Evolutionary conservation across 1,284 basidiomycete genomes (phyloP).

Genomic region (Papiliotrema flavescens): DNA sequence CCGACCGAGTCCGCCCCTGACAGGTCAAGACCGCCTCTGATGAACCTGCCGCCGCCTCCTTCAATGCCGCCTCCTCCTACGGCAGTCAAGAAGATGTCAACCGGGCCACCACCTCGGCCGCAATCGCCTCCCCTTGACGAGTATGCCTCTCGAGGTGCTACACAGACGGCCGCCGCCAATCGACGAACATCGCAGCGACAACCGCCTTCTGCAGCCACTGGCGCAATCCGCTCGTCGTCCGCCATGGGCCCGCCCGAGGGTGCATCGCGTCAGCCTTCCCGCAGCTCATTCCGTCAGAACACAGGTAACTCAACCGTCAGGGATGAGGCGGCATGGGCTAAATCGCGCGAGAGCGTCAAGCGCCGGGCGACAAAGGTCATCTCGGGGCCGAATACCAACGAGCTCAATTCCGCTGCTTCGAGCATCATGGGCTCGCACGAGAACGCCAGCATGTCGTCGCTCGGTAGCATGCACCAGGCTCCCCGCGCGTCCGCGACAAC

Average conservation of each 20-base stretch:
- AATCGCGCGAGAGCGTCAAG: constrained; percentile 39
- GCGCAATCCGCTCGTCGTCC: constrained; percentile 54
- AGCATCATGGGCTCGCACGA: constrained; percentile 28
- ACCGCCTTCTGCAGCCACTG: constrained; percentile 54
- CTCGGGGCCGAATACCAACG: constrained; percentile 9
- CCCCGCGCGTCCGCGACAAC: constrained; percentile 1
- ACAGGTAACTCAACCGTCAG: constrained; percentile 30
- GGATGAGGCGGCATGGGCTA: constrained; percentile 51
- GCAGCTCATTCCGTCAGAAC: constrained; percentile 63
- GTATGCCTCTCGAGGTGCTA: constrained; percentile 78
- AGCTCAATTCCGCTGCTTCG: constrained; percentile 28
- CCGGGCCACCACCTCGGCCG: constrained; percentile 68
- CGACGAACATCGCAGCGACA: constrained; percentile 48
- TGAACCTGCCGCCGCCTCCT: constrained; percentile 79
- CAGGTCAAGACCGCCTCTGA: constrained; percentile 74
- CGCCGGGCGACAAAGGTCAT: constrained; percentile 29
- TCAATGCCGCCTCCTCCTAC: constrained; percentile 67
- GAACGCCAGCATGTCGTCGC: constrained; percentile 32
- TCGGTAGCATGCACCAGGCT: constrained; percentile 20
- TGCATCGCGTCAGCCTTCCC: constrained; percentile 69
- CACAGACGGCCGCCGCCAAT: constrained; percentile 56
- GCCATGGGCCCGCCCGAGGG: constrained; percentile 62
- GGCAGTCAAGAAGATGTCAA: constrained; percentile 43
- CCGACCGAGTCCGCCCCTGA: constrained; percentile 53
- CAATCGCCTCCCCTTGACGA: constrained; percentile 85